Evolutionary conservation across 2,329 filamentous ascomycete genomes (phyloP), one percentile per base, ranked within the genome.

Genomic region (Colletotrichum sp.): DNA sequence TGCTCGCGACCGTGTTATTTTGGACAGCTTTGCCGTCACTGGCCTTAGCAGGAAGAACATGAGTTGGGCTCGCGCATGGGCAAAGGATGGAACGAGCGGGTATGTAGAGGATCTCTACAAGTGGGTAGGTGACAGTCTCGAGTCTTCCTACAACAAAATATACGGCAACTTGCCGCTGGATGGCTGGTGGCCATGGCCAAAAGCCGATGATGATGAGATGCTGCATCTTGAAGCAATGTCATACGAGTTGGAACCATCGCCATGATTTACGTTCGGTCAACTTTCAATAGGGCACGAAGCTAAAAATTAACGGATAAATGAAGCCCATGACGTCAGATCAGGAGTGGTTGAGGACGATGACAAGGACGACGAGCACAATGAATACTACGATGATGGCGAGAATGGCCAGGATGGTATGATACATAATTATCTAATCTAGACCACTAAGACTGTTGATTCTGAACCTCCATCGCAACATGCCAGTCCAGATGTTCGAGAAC

Each of bases 121-220:
- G 4, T 75, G 16, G 43, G 21, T 57, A 6, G 2, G 14, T 2
- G 2, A 12, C 0, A 6, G 21, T 3, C 39, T 21, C 4, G 3
- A 57, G 1, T 7, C 6, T 4, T 32, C 2, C 16, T 75, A 10
- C 63, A 78, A 77, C 8, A 59, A 52, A 5, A 59, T 77, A 4
- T 74, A 78, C 52, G 67, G 67, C 16, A 66, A 72, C 6, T 43
- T 78, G 43, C 75, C 75, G 8, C 48, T 78, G 18, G 14, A 39
- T 6, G 75, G 77, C 12, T 78, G 77, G 75, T 78, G 75, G 77
- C 74, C 77, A 1, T 78, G 74, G 71, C 71, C 77, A 2, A 75
- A 72, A 6, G 7, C 3, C 7, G 16, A 13, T 1, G 21, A 4
- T 6, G 13, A 66, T 55, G n/a, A 14, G 2, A 36, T 3, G 16